Evolutionary conservation across 495 filamentous ascomycete genomes (phyloP), one percentile per base, ranked within the genome.

Genomic region (Aspergillus saccharolyticus): DNA sequence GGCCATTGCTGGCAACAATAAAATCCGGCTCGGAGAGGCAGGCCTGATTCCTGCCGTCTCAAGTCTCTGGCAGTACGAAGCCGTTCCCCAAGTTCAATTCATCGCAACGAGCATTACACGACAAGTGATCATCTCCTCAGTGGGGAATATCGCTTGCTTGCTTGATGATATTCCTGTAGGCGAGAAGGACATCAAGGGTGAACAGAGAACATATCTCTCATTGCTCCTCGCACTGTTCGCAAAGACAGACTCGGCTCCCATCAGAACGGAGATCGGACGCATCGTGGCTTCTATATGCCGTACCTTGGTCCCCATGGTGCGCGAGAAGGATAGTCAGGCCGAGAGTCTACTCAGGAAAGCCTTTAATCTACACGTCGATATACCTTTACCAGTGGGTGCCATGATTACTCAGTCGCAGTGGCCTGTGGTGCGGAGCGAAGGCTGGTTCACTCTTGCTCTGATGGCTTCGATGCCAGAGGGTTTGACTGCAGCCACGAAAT

Each of bases 241-340:
- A 21, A 80, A 82, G 42, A 76, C 83, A 4, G 82, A 86, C 47
- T 80, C 81, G 8, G 60, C 72, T 6, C 86, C 88, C 3, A 89
- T 83, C 19, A 88, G 86, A 69, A 86, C 84, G 10, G 89, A 94
- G 62, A 84, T 88, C 53, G 83, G 87, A 5, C 84, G 89, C 28
- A 82, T 80, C 9, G 68, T 86, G 42, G 80, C 81, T 54, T 83
- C 81, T 17, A 76, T 89, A 25, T 87, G 87, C 59, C 83, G 89
- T 1, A 79, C 80, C 2, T 66, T 88, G 54, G 72, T 71, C 6
- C 70, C 75, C 10, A 70, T 67, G n/a, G 57, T 61, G 39, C 66
- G 65, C 5, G 69, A 72, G 50, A 72, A 69, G 8, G 61, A 68
- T 44, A 46, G 54, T 3, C 24, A 58, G 18, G 60, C 63, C 21